phyloP scores from a whole-genome alignment of 176 grass and related monocot genomes.

The Zoysia pacifica region DNA sequence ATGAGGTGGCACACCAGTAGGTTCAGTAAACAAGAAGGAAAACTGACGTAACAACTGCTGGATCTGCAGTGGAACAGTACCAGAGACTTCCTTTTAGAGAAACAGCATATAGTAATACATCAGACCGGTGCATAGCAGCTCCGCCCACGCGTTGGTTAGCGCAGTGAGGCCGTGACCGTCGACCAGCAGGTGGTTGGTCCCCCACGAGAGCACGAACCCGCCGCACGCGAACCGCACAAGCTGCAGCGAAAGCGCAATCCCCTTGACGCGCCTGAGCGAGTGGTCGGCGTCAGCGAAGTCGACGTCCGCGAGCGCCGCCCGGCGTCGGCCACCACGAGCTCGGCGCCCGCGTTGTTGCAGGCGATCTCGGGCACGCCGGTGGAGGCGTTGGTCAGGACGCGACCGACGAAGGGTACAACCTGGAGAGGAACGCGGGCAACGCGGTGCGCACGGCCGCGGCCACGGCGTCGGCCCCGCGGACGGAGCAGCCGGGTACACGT shows the following conservation, averaged over 20 bases:
- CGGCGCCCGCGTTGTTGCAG: conserved; percentile 63
- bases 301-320: conserved; percentile 29
- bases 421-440: conserved; percentile 48
- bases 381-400: conserved; percentile 13
- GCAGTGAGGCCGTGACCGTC: conserved; percentile 64
- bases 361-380: conserved; percentile 42
- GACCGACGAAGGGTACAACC: conserved; percentile 53
- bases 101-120: too few species aligned
- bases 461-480: conserved; percentile 27
- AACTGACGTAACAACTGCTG: too few species aligned
- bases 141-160: conserved; percentile 55
- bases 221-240: conserved; percentile 66
- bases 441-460: conserved; percentile 10
- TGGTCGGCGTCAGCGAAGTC: conserved; percentile 56
- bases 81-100: too few species aligned
- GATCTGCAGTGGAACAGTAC: too few species aligned
- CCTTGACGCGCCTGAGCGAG: conserved; percentile 38
- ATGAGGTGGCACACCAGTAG: too few species aligned
- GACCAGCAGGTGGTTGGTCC: conserved; percentile 57
- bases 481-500: conserved; percentile 27
- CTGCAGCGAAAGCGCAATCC: conserved; percentile 67
- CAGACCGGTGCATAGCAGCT: conserved; percentile 34
- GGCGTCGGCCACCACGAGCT: conserved; percentile 58
- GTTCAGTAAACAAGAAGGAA: too few species aligned
- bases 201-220: conserved; percentile 69